Conservation (phyloP, 768 basidiomycete genomes). For the Lactarius hengduanensis region DNA sequence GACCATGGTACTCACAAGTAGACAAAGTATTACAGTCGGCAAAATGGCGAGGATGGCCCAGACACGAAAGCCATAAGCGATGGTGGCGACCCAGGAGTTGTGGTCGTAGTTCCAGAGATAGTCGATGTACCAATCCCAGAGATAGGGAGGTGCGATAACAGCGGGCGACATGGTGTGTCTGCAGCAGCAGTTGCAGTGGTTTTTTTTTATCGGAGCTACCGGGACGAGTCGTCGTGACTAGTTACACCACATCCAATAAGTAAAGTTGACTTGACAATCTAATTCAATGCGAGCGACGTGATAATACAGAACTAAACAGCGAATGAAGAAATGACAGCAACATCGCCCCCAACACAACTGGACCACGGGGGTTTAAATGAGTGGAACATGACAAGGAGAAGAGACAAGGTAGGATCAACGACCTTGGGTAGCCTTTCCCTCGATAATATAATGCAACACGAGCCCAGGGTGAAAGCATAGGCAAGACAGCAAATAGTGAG, state of each 20-base stretch:
- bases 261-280: slow-evolving; percentile 1
- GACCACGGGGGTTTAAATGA: slow-evolving; percentile 3
- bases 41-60: slow-evolving; percentile 52
- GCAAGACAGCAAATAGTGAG: slow-evolving; percentile 21
- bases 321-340: slow-evolving; percentile 7
- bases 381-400: neutral
- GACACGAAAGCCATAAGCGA: slow-evolving; percentile 62
- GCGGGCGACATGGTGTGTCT: slow-evolving; percentile 24
- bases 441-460: slow-evolving; percentile 9
- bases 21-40: slow-evolving; percentile 57
- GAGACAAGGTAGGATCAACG: slow-evolving; percentile 3
- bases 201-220: neutral
- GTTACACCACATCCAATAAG: slow-evolving; percentile 2
- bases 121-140: slow-evolving; percentile 62
- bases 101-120: slow-evolving; percentile 64
- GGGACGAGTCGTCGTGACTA: neutral
- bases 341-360: slow-evolving; percentile 2
- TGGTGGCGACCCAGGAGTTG: slow-evolving; percentile 64
- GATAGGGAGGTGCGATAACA: slow-evolving; percentile 40
- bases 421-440: neutral
- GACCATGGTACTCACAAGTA: slow-evolving; percentile 52
- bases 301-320: slow-evolving; percentile 8
- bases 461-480: slow-evolving; percentile 19
- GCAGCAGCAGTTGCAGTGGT: neutral
- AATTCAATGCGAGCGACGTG: slow-evolving; percentile 4